These are phyloP conservation scores for Nakazawaea holstii DNA, from an alignment of 805 yeast genomes.

Conservation along the genomic window DNA sequence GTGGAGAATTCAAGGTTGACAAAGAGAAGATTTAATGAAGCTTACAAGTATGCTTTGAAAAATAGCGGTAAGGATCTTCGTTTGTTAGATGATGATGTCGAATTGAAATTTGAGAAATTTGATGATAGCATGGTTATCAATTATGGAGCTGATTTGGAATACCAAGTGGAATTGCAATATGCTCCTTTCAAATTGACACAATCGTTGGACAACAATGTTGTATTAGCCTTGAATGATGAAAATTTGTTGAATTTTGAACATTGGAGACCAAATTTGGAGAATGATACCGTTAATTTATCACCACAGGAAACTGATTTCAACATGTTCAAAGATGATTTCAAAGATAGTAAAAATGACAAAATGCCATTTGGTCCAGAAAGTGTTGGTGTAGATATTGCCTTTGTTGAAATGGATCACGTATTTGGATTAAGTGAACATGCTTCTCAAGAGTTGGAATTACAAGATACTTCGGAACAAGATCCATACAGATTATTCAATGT, in stretches of 20 bases:
- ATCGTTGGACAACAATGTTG: constrained; percentile 35
- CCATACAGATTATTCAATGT: constrained; percentile 91
- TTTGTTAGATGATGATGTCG: constrained; percentile 13
- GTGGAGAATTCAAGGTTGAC: constrained; percentile 25
- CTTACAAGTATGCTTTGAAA: constrained; percentile 54
- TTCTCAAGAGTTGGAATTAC: constrained; percentile 71
- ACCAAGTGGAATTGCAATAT: constrained; percentile 36
- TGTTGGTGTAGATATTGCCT: constrained; percentile 70
- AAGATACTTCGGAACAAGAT: constrained; percentile 54
- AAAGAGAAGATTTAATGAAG: constrained; percentile 51
- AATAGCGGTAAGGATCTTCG: constrained; percentile 18
- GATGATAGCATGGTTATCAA: constrained; percentile 16
- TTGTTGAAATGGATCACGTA: constrained; percentile 55
- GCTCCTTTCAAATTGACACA: constrained; percentile 48
- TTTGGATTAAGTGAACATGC: constrained; percentile 95
- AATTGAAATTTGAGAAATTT: constrained; percentile 16
- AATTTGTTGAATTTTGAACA: constrained; percentile 81
- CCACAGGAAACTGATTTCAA: constrained; percentile 62
- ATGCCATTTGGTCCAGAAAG: constrained; percentile 87
- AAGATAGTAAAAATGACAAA: constrained; percentile 59
- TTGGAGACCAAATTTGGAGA: constrained; percentile 42
- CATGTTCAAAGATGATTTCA: constrained; percentile 66
- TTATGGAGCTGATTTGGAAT: constrained; percentile 36
- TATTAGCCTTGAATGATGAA: constrained; percentile 62
- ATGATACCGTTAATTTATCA: constrained; percentile 33